Percentiles rank a stretch among this genome's conserved stretches.
Evolutionary conservation across 192 early-diverging fungal genomes (phyloP).

Genomic region (Rhizophlyctis rosea): DNA sequence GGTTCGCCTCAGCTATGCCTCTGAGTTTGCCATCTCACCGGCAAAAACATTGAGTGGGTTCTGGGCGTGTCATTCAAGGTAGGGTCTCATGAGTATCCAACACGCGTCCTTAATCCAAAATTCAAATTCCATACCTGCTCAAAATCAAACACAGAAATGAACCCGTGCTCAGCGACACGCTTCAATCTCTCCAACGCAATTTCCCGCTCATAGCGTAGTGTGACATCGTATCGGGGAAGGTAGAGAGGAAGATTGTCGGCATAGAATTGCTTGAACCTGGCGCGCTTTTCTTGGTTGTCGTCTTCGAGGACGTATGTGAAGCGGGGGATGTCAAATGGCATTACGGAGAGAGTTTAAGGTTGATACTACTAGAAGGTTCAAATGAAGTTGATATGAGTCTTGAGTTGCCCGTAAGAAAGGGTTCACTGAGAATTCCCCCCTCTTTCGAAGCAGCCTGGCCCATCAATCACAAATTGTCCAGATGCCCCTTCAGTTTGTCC

Average conservation of each 20-base stretch:
- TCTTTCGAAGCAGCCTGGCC: too few species aligned
- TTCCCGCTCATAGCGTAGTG: constrained; percentile 60
- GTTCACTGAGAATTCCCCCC: too few species aligned
- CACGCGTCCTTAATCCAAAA: too few species aligned
- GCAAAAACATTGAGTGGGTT: constrained; percentile 34
- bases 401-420: too few species aligned
- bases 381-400: too few species aligned
- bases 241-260: constrained; percentile 27
- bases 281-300: constrained; percentile 38
- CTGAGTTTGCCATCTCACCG: neutral
- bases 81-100: too few species aligned
- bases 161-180: constrained; percentile 30
- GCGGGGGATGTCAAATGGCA: constrained; percentile 18
- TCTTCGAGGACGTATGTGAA: constrained; percentile 34
- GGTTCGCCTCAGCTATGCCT: too few species aligned
- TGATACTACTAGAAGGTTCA: too few species aligned
- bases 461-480: too few species aligned
- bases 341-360: constrained; percentile 4
- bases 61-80: neutral
- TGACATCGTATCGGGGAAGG: constrained; percentile 63
- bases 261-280: constrained; percentile 28
- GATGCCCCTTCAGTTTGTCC: too few species aligned
- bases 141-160: constrained; percentile 51
- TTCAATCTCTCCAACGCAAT: constrained; percentile 50
- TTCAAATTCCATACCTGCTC: constrained; percentile 31